phyloP scores from a whole-genome alignment of 1,284 basidiomycete genomes.

The Malassezia pachydermatis region DNA sequence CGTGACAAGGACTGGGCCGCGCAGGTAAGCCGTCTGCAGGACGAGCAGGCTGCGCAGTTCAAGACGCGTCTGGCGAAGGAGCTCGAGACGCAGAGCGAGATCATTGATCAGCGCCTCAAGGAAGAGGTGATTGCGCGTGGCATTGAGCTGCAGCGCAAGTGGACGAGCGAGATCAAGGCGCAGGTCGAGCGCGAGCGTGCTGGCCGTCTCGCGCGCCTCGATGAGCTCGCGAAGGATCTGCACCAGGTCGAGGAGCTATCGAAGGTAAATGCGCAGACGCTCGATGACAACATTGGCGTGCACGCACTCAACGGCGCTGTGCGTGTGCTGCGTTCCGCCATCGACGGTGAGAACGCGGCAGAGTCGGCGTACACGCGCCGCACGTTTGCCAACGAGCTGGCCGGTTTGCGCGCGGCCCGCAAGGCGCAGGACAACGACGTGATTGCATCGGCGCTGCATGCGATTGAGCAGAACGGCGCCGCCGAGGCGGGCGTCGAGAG shows the following conservation, averaged over 20 bases:
- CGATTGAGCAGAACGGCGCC: slow-evolving; percentile 59
- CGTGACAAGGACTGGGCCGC: slow-evolving; percentile 79
- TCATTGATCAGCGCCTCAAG: slow-evolving; percentile 75
- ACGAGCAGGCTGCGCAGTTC: slow-evolving; percentile 66
- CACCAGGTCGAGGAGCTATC: slow-evolving; percentile 83
- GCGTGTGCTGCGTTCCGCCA: slow-evolving; percentile 31
- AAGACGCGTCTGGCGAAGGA: slow-evolving; percentile 76
- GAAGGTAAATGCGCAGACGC: slow-evolving; percentile 74
- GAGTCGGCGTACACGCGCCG: slow-evolving; percentile 54
- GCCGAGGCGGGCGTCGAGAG: slow-evolving; percentile 76
- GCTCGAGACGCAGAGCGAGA: slow-evolving; percentile 74
- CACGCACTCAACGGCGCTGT: slow-evolving; percentile 58
- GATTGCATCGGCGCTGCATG: slow-evolving; percentile 27
- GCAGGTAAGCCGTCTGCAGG: slow-evolving; percentile 69
- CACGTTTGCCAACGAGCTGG: slow-evolving; percentile 80
- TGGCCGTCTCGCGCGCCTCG: slow-evolving; percentile 84
- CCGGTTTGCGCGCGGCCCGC: slow-evolving; percentile 62
- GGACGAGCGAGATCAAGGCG: slow-evolving; percentile 91
- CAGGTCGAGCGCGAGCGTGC: slow-evolving; percentile 93
- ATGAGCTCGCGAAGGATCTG: slow-evolving; percentile 77
- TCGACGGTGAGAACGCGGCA: slow-evolving; percentile 55
- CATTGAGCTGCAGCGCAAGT: slow-evolving; percentile 88
- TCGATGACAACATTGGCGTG: slow-evolving; percentile 78
- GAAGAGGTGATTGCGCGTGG: slow-evolving; percentile 93
- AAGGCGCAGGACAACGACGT: slow-evolving; percentile 54